Base-by-base conservation (phyloP, 2,329 filamentous ascomycete genomes). In the Epichloe uncinata region DNA sequence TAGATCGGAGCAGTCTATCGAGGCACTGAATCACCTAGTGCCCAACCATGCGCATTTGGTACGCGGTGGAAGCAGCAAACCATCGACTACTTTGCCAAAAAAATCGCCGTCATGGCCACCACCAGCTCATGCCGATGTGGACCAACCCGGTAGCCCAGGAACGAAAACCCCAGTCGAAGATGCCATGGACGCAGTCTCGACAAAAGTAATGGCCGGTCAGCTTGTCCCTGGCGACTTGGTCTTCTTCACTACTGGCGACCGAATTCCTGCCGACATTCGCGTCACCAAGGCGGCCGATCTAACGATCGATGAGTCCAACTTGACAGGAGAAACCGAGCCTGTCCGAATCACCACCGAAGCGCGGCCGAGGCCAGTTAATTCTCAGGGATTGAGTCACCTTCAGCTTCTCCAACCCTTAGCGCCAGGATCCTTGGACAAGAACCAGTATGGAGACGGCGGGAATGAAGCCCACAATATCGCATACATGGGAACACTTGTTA, bases 11-110 rank as follows among this genome's bases (percentile, higher is more conserved):
- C 94, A 98, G 68, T 97, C 91, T 3, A 81, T 98, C 56, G 93
- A 98, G 67, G 93, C 93, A 18, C 73, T 98, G 57, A 96, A 86
- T 62, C 87, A 93, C 59, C 73, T 98, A 26, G 91, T 98, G 0
- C 94, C 93, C 30, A 94, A 97, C 64, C 88, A 90, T 64, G 93
- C 94, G 33, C 90, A 98, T 69, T 74, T 97, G n/a, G 87, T 98
- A 53, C 83, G 94, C 54, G 74, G 76, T 34, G 65, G 71, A 40
- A 52, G 66, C 42, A 69, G 63, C 37, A 70, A 66, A 46, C 38
- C 63, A 36, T 52, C 62, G 5, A 52, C 61, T 15, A 30, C 22
- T 5, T 59, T 58, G 26, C 54, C 61, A 26, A 71, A 66, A 22
- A 71, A 66, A 46, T 63, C 65, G 44, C 61, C 70, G 9, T 61